These are phyloP conservation scores for Bipolaris cookei DNA, from an alignment of 2,329 filamentous ascomycete genomes.

Conservation along the genomic window DNA sequence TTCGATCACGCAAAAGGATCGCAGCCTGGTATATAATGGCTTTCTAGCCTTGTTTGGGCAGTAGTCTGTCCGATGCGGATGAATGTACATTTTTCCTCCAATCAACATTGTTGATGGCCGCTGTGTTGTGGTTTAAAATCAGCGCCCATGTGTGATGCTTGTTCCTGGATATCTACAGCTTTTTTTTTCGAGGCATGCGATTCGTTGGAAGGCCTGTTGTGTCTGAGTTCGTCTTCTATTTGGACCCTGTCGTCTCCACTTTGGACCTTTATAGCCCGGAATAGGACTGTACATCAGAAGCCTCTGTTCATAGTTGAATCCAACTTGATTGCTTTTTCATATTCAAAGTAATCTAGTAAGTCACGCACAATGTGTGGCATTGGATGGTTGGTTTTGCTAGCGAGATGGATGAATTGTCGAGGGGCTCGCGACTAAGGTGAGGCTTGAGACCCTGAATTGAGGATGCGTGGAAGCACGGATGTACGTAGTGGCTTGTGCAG, in stretches of 20 bases:
- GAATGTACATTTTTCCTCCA: not conserved
- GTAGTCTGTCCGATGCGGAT: constrained; percentile 9
- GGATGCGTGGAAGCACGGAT: constrained; percentile 10
- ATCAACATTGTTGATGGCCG: not conserved
- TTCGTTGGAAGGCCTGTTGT: no score
- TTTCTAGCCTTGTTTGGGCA: constrained; percentile 58
- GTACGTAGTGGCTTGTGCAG: constrained; percentile 2
- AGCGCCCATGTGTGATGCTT: no score
- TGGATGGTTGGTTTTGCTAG: not conserved
- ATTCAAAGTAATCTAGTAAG: no score
- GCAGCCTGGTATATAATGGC: constrained; percentile 67
- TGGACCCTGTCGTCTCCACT: no score
- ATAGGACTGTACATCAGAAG: no score
- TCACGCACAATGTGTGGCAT: constrained; percentile 9
- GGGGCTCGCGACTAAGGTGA: constrained; percentile 20
- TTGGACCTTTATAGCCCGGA: no score
- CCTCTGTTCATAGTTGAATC: no score
- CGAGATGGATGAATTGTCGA: constrained; percentile 4
- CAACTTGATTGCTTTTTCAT: no score
- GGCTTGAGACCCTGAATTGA: constrained; percentile 14
- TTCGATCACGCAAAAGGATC: constrained; percentile 49
- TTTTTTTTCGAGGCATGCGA: no score
- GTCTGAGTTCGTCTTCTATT: no score
- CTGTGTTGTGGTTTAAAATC: no score
- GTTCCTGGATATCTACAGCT: no score